Conservation (phyloP, 2,329 filamentous ascomycete genomes). For the Colletotrichum magnum region DNA sequence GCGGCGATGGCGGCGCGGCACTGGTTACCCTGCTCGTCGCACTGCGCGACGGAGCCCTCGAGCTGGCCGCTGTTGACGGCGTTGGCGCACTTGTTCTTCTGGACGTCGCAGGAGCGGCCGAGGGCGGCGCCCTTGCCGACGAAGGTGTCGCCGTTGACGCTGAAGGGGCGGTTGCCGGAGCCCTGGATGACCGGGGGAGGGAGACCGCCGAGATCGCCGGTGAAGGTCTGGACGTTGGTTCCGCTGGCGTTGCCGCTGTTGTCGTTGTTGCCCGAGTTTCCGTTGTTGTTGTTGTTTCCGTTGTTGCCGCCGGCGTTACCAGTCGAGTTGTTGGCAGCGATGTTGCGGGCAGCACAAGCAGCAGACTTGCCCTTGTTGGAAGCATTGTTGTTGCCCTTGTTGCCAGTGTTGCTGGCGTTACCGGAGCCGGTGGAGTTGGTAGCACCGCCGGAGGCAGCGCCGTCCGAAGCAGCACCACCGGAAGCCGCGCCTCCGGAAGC, state of each 20-base stretch:
- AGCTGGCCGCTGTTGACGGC: slow-evolving; percentile 61
- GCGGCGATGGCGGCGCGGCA: slow-evolving; percentile 48
- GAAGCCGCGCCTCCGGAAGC: slow-evolving; percentile 7
- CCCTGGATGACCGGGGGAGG: slow-evolving; percentile 57
- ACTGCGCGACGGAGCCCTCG: slow-evolving; percentile 55
- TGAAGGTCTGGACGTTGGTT: slow-evolving; percentile 62
- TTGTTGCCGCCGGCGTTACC: slow-evolving; percentile 22
- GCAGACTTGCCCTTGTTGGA: not conserved
- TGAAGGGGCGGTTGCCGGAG: slow-evolving; percentile 59
- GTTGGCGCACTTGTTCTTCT: slow-evolving; percentile 65
- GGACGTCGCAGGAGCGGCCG: slow-evolving; percentile 63
- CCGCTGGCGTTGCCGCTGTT: slow-evolving; percentile 42
- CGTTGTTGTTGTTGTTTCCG: slow-evolving; percentile 26
- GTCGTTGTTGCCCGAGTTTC: slow-evolving; percentile 30
- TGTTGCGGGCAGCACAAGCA: slow-evolving; percentile 20
- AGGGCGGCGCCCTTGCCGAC: slow-evolving; percentile 60
- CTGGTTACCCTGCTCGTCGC: slow-evolving; percentile 57
- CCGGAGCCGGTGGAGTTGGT: not conserved
- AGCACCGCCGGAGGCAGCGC: slow-evolving; percentile 17
- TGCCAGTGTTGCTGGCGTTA: not conserved
- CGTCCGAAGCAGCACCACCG: slow-evolving; percentile 17
- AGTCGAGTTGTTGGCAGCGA: slow-evolving; percentile 21
- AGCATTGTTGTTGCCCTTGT: slow-evolving; percentile 13
- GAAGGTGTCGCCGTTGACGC: slow-evolving; percentile 70
- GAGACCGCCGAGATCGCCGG: slow-evolving; percentile 57